These are phyloP conservation scores for Xerocomus amazonicus DNA, from an alignment of 1,284 basidiomycete species.

Conservation along the genomic window DNA sequence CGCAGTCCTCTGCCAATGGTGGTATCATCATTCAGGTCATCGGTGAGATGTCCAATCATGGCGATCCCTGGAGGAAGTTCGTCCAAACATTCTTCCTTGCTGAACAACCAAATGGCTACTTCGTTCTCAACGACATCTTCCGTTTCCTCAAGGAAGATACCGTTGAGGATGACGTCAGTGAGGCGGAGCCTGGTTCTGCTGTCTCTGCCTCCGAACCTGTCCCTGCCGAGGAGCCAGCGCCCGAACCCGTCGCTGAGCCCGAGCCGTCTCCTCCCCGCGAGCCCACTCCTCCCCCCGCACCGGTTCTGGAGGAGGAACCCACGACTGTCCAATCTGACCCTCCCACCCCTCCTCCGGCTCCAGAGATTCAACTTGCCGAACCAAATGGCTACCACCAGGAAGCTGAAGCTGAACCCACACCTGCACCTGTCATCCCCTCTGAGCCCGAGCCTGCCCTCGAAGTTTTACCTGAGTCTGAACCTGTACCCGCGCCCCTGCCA, in stretches of 20 bases:
- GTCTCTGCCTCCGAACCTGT: conserved; percentile 35
- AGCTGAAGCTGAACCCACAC: conserved; percentile 29
- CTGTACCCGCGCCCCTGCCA: conserved; percentile 37
- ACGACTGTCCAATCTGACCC: conserved; percentile 29
- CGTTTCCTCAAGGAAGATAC: conserved; percentile 96
- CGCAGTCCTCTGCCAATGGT: conserved; percentile 88
- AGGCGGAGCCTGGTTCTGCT: conserved; percentile 33
- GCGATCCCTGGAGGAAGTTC: conserved; percentile 94
- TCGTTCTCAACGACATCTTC: conserved; percentile 99
- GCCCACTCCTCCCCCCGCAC: conserved; percentile 34
- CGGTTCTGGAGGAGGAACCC: conserved; percentile 37
- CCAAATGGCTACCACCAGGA: conserved; percentile 29
- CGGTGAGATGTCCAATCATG: conserved; percentile 95
- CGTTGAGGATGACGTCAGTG: conserved; percentile 72
- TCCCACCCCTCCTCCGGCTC: conserved; percentile 28
- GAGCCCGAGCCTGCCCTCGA: conserved; percentile 35
- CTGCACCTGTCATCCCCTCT: conserved; percentile 30
- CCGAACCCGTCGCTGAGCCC: conserved; percentile 19
- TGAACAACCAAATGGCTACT: conserved; percentile 98
- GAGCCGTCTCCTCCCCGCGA: conserved; percentile 22
- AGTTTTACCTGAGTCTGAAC: conserved; percentile 38
- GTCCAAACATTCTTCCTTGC: conserved; percentile 99
- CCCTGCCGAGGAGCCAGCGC: conserved; percentile 31
- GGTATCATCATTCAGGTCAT: conserved; percentile 99
- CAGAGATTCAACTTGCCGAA: conserved; percentile 25